Percentiles rank a stretch among this genome's conserved stretches.
These are phyloP conservation scores for Vinca major DNA, from an alignment of 305 asterid genomes.

Conservation along the genomic window DNA sequence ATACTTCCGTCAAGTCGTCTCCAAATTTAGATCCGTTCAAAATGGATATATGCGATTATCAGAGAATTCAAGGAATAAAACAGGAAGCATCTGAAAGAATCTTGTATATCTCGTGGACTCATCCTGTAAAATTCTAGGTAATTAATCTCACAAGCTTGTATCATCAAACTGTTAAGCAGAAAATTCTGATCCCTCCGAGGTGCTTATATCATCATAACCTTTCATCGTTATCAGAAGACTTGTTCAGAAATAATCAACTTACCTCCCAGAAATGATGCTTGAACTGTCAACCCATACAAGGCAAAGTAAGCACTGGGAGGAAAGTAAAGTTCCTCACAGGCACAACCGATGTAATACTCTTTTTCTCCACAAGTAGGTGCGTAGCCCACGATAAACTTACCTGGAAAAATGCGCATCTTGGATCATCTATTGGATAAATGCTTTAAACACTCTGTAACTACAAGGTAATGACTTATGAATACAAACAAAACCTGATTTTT, in stretches of 20 bases:
- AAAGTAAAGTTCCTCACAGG: slow-evolving; percentile 83
- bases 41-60: not conserved
- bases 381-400: slow-evolving; percentile 74
- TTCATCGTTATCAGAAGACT: not conserved
- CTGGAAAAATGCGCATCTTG: slow-evolving; percentile 23
- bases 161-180: not conserved
- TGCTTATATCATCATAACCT: not conserved
- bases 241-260: slow-evolving; percentile 20
- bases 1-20: not conserved
- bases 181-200: not conserved
- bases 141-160: not conserved
- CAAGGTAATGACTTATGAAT: not conserved
- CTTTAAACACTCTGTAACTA: not conserved
- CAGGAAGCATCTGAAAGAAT: not conserved
- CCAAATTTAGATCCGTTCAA: not conserved
- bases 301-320: slow-evolving; percentile 96
- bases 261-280: slow-evolving; percentile 97
- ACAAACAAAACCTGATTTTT: slow-evolving; percentile 56
- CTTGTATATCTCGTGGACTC: not conserved
- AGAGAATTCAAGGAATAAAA: not conserved
- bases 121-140: not conserved
- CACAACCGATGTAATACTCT: slow-evolving; percentile 86
- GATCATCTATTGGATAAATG: not conserved
- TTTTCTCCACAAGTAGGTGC: slow-evolving; percentile 80
- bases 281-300: slow-evolving; percentile 75